Base-by-base conservation (phyloP, 1,139 yeast species). In the Taphrina pruni region DNA sequence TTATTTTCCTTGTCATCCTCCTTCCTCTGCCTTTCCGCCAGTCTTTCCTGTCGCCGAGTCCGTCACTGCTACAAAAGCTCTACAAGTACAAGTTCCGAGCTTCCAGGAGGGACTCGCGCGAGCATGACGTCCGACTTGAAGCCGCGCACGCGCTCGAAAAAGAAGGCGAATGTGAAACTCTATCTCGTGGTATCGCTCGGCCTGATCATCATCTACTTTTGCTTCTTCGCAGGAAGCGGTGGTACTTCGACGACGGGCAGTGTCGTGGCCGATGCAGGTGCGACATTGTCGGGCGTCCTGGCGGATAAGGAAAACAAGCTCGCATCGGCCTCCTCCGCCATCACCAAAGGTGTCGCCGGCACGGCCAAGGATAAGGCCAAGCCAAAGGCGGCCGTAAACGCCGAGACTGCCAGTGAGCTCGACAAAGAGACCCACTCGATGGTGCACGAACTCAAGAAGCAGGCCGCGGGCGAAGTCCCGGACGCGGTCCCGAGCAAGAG, bases 361-460 rank as follows among this genome's bases (percentile, higher is more conserved):
- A 58, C 62, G 21, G 9, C 52, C 38, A 58, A 58, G 17, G 62
- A 58, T 32, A 35, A 38, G 43, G 11, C n/a, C 41, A 43, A 58
- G 54, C 26, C 45, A 32, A 56, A 38, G 50, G 14, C 60, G 17
- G 12, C 46, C 8, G 60, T 14, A 20, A 57, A 2, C 32, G 32
- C 32, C 32, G 32, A 36, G 6, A 14, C n/a, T 7, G 67, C 67
- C 43, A 41, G 60, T 20, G 45, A 39, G 36, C 21, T 36, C 20
- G 67, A 64, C 43, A n/a, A 36, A 12, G 61, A 64, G 36, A 64
- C 67, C n/a, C 67, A 64, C 39, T 51, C 36, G 36, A 38, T 64
- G n/a, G 67, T 64, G 41, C 67, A 64, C 46, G 67, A 64, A 43
- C 20, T 64, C 38, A 64, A 64, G 48, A 64, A 55, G 36, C 54